phyloP scores from a whole-genome alignment of 2,329 filamentous ascomycete species.

The Myotisia sp. region DNA sequence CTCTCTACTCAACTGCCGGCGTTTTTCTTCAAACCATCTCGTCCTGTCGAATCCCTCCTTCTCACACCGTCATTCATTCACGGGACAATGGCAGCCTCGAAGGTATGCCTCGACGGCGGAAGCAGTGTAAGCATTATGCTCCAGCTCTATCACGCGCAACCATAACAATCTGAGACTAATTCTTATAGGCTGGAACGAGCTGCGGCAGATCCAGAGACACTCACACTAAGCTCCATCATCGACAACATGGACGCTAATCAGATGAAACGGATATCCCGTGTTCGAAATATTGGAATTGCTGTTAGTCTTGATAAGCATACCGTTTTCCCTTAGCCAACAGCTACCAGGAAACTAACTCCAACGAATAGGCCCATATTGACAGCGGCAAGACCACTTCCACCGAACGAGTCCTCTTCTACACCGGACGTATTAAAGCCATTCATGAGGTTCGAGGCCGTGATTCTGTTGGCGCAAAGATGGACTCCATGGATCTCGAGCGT shows the following conservation, averaged over 20 bases:
- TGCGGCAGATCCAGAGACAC: conserved; percentile 39
- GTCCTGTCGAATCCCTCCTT: conserved; percentile 21
- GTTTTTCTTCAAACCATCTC: conserved; percentile 25
- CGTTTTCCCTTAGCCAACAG: not conserved
- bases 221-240: conserved; percentile 54
- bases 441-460: conserved; percentile 88
- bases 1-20: conserved; percentile 25
- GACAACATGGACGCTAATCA: conserved; percentile 71
- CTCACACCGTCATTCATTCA: conserved; percentile 25
- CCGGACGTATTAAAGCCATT: conserved; percentile 88
- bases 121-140: conserved; percentile 26
- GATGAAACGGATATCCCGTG: conserved; percentile 58
- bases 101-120: conserved; percentile 31
- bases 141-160: not conserved
- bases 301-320: conserved; percentile 39
- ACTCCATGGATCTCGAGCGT: conserved; percentile 96
- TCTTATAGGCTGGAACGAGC: conserved; percentile 42
- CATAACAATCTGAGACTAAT: conserved; percentile 9
- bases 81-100: conserved; percentile 29
- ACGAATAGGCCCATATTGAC: conserved; percentile 72
- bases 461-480: conserved; percentile 95
- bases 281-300: conserved; percentile 96
- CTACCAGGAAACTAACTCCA: conserved; percentile 4
- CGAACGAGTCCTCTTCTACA: conserved; percentile 95
- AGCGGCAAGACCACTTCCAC: conserved; percentile 95